phyloP scores from a whole-genome alignment of 179 eudicot genomes.

The Silene noctiflora region DNA sequence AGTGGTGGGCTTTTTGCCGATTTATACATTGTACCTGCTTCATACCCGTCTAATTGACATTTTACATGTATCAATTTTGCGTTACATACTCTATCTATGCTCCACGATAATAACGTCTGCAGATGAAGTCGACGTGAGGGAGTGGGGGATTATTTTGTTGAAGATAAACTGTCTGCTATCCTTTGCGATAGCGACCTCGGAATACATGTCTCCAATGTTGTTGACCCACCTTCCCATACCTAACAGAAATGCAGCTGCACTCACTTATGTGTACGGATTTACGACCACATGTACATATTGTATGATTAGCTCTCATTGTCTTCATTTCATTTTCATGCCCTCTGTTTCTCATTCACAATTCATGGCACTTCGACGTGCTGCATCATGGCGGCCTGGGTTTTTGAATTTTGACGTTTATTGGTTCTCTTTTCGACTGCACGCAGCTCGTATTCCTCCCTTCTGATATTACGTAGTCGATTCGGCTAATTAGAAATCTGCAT shows the following conservation, averaged over 20 bases:
- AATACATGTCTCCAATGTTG: neutral
- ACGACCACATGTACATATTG: neutral
- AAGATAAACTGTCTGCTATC: slow-evolving; percentile 21
- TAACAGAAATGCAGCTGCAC: neutral
- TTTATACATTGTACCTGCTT: too few relatives aligned
- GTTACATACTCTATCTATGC: too few relatives aligned
- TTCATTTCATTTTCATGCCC: slow-evolving; percentile 7
- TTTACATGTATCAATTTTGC: too few relatives aligned
- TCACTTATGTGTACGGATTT: slow-evolving; percentile 19
- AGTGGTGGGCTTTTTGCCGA: too few relatives aligned
- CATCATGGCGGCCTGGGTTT: neutral
- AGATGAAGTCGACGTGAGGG: neutral
- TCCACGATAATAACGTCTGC: too few relatives aligned
- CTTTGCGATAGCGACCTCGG: neutral
- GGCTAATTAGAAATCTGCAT: too few relatives aligned
- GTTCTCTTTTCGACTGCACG: too few relatives aligned
- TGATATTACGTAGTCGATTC: too few relatives aligned
- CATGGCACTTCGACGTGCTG: neutral
- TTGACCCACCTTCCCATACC: neutral
- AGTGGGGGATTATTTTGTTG: neutral
- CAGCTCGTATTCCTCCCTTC: too few relatives aligned
- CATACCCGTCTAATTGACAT: too few relatives aligned
- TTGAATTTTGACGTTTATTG: neutral
- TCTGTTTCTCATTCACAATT: slow-evolving; percentile 4
- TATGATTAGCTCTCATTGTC: neutral